Conservation (phyloP, 225 moss, liverwort and hornwort species). For the Sphagnum tenellum region DNA sequence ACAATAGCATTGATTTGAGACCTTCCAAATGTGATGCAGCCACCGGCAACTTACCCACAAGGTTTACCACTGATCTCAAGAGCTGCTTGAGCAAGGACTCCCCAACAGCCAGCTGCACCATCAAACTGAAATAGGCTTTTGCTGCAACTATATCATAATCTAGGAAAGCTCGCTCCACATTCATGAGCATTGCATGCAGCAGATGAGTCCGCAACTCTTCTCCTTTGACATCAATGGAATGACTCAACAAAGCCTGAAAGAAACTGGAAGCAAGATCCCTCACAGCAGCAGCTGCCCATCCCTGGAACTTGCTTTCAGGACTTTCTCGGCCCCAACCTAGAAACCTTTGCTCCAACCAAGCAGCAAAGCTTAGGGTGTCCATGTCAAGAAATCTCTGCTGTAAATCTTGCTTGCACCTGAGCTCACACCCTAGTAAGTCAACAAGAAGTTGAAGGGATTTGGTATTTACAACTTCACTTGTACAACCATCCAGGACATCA, state of each 20-base stretch:
- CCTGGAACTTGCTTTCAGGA: conserved; percentile 31
- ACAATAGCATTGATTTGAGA: conserved; percentile 59
- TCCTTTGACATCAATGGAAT: conserved; percentile 43
- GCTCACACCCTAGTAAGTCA: conserved; percentile 61
- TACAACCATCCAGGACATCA: conserved; percentile 60
- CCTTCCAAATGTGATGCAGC: conserved; percentile 58
- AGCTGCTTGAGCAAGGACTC: conserved; percentile 57
- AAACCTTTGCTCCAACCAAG: conserved; percentile 85
- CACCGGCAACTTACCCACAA: conserved; percentile 71
- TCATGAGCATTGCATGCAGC: conserved; percentile 70
- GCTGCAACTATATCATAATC: conserved; percentile 67
- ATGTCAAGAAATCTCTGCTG: conserved; percentile 73
- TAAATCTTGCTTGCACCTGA: conserved; percentile 56
- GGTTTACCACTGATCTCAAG: conserved; percentile 54
- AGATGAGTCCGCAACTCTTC: conserved; percentile 58
- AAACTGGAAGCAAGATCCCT: conserved; percentile 72
- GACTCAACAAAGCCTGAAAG: conserved; percentile 53
- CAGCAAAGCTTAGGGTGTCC: conserved; percentile 50
- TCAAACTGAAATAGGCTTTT: conserved; percentile 78
- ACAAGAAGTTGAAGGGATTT: conserved; percentile 82
- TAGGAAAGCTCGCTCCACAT: conserved; percentile 81
- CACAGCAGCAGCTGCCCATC: conserved; percentile 52
- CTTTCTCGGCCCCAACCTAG: conserved; percentile 51
- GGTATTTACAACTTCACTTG: conserved; percentile 65
- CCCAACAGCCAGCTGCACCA: conserved; percentile 78